Percentiles rank a stretch among this genome's conserved stretches.
Conservation (phyloP, 139 green algal species). For the Closterium sp. region DNA sequence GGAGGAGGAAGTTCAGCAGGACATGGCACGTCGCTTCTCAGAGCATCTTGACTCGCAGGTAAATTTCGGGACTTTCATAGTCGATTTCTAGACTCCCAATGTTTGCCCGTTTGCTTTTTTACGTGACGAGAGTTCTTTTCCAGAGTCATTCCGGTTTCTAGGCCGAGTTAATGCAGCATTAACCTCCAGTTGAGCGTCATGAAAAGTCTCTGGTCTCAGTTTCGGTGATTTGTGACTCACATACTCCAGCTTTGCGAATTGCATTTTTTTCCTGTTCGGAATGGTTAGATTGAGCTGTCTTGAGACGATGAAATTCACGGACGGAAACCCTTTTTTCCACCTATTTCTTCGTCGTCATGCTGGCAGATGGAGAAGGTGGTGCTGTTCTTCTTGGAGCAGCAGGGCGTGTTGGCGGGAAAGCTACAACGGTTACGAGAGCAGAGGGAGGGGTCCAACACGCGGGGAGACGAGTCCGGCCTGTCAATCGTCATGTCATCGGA, state of each 20-base stretch:
- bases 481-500: background rate
- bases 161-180: background rate
- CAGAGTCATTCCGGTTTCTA: background rate
- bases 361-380: constrained; percentile 44
- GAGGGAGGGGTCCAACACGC: constrained; percentile 2
- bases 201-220: background rate
- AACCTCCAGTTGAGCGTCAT: background rate
- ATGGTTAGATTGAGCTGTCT: background rate
- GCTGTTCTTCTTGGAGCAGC: constrained; percentile 44
- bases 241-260: background rate
- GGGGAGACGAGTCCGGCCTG: background rate
- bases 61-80: background rate
- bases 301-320: no score
- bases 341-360: no score
- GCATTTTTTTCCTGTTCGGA: background rate
- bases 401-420: constrained; percentile 34
- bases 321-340: no score
- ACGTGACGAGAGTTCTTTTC: no score
- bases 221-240: background rate
- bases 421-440: constrained; percentile 27
- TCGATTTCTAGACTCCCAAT: no score
- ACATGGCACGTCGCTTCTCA: constrained; percentile 24
- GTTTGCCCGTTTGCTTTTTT: no score
- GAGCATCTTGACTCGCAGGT: constrained; percentile 37
- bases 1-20: constrained; percentile 2